phyloP scores from a whole-genome alignment of 352 stramenopile genomes.

The Phytophthora ramorum region DNA sequence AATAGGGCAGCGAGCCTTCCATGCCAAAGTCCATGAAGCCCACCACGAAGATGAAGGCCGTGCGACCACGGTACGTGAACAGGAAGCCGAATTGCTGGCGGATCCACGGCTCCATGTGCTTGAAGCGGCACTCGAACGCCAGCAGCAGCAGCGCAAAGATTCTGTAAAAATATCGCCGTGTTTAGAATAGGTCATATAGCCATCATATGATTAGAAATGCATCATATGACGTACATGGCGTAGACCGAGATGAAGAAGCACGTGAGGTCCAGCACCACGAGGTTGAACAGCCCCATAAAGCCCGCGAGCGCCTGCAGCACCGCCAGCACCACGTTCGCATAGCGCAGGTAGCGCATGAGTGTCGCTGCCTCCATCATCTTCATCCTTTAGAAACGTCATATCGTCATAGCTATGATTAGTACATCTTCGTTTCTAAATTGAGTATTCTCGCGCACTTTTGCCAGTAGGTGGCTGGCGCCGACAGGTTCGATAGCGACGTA shows the following conservation, averaged over 20 bases:
- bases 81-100: conserved; percentile 88
- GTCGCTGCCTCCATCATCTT: conserved; percentile 71
- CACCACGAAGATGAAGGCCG: conserved; percentile 86
- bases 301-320: conserved; percentile 83
- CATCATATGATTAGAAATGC: conserved; percentile 5
- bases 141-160: conserved; percentile 86
- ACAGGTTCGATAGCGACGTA: conserved; percentile 42
- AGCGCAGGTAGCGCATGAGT: conserved; percentile 84
- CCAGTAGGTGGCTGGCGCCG: conserved; percentile 44
- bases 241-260: conserved; percentile 90
- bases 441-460: conserved; percentile 35
- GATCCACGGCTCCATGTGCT: conserved; percentile 89
- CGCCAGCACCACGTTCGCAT: conserved; percentile 84
- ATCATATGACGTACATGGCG: conserved; percentile 67
- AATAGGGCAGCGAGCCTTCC: conserved; percentile 68
- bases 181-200: background rate
- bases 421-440: conserved; percentile 6
- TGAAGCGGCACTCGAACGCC: conserved; percentile 88
- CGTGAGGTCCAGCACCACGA: conserved; percentile 86
- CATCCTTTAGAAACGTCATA: conserved; percentile 45
- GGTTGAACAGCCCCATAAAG: conserved; percentile 87
- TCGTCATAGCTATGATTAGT: background rate
- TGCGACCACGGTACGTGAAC: conserved; percentile 88
- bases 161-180: conserved; percentile 34
- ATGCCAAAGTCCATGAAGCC: conserved; percentile 92